These are phyloP conservation scores for Lobosporangium transversale DNA, from an alignment of 192 early-diverging fungal genomes.

Conservation along the genomic window DNA sequence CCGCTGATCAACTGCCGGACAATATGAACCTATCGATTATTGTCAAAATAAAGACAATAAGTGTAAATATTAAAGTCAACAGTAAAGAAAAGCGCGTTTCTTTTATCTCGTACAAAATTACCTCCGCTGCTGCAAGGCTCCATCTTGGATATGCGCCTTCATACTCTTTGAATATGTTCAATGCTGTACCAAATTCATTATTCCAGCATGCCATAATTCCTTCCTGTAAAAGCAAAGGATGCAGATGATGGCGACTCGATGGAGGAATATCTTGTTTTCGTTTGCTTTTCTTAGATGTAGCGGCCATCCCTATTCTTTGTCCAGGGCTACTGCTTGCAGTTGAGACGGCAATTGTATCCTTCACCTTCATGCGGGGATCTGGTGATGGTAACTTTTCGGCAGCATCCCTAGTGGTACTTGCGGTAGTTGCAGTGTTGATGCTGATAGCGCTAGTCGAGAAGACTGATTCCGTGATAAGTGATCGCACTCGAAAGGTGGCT, in stretches of 20 bases:
- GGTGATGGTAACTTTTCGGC: no score
- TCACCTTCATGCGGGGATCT: no score
- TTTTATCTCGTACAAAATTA: no score
- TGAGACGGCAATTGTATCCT: no score
- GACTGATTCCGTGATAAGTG: conserved; percentile 9
- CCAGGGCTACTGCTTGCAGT: neutral
- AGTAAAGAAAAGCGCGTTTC: no score
- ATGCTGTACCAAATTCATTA: conserved; percentile 49
- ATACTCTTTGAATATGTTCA: conserved; percentile 40
- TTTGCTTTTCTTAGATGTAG: neutral
- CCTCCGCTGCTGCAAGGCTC: conserved; percentile 51
- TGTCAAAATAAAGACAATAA: neutral
- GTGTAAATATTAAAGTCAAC: no score
- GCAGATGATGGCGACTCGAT: conserved; percentile 41
- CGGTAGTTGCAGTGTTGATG: no score
- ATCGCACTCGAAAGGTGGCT: no score
- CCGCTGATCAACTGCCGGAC: conserved; percentile 53
- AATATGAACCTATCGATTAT: conserved; percentile 43
- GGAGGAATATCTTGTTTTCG: conserved; percentile 15
- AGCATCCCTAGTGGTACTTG: no score
- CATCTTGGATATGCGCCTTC: conserved; percentile 38
- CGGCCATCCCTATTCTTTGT: neutral
- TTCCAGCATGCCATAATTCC: conserved; percentile 52
- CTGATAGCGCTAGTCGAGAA: neutral
- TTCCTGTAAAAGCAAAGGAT: conserved; percentile 23